A percentile compares a stretch with the other conserved stretches of the same genome.
Conservation (phyloP, 2,329 filamentous ascomycete species). For the Pyrenophora tritici-repentis region DNA sequence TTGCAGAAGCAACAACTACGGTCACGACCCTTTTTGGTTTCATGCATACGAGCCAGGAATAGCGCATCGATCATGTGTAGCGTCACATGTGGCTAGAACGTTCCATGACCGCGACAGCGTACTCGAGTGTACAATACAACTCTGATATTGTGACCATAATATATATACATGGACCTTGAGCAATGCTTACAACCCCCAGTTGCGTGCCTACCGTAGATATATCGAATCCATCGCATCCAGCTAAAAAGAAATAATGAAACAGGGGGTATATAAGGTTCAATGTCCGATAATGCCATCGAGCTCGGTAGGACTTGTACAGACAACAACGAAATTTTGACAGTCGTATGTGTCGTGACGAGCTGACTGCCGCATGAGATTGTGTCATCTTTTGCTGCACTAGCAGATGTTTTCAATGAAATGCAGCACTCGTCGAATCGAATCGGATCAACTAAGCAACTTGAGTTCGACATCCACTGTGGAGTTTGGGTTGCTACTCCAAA, state of each 20-base stretch:
- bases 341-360: background rate
- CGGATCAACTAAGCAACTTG: background rate
- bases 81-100: no score
- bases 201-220: background rate
- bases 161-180: background rate
- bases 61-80: background rate
- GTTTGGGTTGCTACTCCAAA: background rate
- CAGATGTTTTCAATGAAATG: no score
- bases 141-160: no score
- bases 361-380: background rate
- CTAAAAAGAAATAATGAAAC: background rate
- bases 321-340: background rate
- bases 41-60: background rate
- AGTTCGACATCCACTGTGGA: conserved; percentile 9
- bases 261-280: conserved; percentile 1
- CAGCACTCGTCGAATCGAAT: background rate
- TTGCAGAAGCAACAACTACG: no score
- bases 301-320: background rate
- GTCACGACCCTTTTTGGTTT: background rate
- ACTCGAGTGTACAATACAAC: no score
- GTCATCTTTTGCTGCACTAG: no score
- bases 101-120: no score
- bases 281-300: background rate
- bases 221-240: background rate
- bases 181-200: background rate